A percentile compares a stretch with the other conserved stretches of the same genome.
Conservation (phyloP, 371 early-diverging fungal genomes). For the Globomyces sp. region DNA sequence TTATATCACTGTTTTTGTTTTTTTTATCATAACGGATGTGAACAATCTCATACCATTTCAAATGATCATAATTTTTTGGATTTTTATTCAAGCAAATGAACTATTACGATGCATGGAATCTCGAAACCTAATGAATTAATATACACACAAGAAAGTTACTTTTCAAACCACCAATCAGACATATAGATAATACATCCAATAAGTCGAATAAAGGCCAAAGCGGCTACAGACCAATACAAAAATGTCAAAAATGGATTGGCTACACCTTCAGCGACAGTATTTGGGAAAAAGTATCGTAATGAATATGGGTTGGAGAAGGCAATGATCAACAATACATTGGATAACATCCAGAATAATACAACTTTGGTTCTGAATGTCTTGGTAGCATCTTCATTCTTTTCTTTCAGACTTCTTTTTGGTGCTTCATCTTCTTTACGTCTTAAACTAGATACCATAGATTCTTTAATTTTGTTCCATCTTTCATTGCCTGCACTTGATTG, state of each 20-base stretch:
- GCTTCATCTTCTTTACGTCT: slow-evolving; percentile 8
- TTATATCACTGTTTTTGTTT: too few species aligned
- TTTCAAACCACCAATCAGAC: slow-evolving; percentile 2
- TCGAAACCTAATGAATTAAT: too few species aligned
- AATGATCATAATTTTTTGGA: too few species aligned
- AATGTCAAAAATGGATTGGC: slow-evolving; percentile 21
- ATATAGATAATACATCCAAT: slow-evolving; percentile 65
- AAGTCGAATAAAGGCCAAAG: slow-evolving; percentile 68
- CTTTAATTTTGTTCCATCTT: slow-evolving; percentile 18
- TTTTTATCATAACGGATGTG: too few species aligned
- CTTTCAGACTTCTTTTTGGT: slow-evolving; percentile 59
- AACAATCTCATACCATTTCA: too few species aligned
- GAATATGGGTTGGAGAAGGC: slow-evolving; percentile 33
- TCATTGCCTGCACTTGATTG: slow-evolving; percentile 70
- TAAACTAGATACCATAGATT: slow-evolving; percentile 8
- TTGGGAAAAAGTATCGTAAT: not conserved
- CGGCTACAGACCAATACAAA: slow-evolving; percentile 51
- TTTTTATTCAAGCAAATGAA: too few species aligned
- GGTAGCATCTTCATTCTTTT: slow-evolving; percentile 83
- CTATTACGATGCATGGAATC: too few species aligned
- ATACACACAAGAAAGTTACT: too few species aligned
- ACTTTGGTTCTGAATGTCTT: slow-evolving; percentile 79
- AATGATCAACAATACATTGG: slow-evolving; percentile 71
- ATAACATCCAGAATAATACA: slow-evolving; percentile 79
- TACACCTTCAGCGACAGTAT: not conserved